Evolutionary conservation across 2,329 filamentous ascomycete genomes (phyloP), one percentile per base, ranked within the genome.

Genomic region (Aspergillus neoniger): DNA sequence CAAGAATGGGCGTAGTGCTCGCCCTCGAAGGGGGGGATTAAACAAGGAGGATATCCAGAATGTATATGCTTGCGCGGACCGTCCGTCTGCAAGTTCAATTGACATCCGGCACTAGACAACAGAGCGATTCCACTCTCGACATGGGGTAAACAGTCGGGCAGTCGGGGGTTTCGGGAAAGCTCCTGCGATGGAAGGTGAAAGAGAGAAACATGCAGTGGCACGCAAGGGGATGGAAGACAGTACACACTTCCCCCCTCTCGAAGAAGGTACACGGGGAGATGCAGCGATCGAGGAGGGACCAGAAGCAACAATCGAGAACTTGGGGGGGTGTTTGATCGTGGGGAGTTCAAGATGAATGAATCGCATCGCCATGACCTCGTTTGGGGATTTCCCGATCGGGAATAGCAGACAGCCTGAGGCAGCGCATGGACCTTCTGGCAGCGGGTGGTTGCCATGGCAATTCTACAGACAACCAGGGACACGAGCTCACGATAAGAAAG

Each of bases 391-490:
- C 68, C 69, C 43, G 43, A 66, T 68, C 52, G 47, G 67, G 69
- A n/a, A 56, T 62, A n/a, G 51, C 2, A 39, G 4, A 14, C 17
- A 43, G 66, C 65, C 67, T 68, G 32, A 68, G 67, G 66, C 65
- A 55, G 58, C 32, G 25, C 49, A 38, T 39, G 58, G 43, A 51
- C 47, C 36, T 51, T 54, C 50, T 44, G 36, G 43, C 55, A 39
- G 48, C 23, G 23, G 30, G 2, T 38, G 51, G 71, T 73, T 73
- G 69, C 71, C 66, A 72, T 69, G 62, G 70, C 71, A 69, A 72
- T 72, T 28, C 43, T 36, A 36, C 32, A 5, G 32, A 36, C 32
- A 14, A 12, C 32, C 32, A 36, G 32, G 32, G 32, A 36, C 32
- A 36, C 32, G 12, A 36, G 10, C 32, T 6, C 32, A 36, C 32